Conservation (phyloP, 371 early-diverging fungal species). For the Syncephalastrum contaminatum region DNA sequence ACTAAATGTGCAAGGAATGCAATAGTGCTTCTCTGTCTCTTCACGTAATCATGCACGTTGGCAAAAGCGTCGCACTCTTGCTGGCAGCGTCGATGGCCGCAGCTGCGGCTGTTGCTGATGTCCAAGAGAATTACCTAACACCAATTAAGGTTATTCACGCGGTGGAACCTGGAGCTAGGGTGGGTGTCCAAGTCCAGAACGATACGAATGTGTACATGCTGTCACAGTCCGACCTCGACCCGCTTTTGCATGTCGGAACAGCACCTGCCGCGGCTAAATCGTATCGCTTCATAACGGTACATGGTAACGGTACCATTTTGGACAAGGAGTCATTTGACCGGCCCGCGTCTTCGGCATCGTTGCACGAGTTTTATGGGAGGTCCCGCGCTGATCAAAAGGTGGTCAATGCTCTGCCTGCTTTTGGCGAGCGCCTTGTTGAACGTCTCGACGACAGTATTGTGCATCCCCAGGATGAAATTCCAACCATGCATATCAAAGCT, state of each 20-base stretch:
- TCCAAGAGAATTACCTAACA: no score
- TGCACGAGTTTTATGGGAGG: slow-evolving; percentile 25
- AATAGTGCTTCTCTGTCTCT: no score
- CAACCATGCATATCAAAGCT: slow-evolving; percentile 28
- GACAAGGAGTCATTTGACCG: slow-evolving; percentile 27
- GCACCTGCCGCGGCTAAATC: slow-evolving; percentile 9
- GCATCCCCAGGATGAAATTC: slow-evolving; percentile 11
- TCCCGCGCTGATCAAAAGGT: background rate
- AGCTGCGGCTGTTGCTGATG: no score
- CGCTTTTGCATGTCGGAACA: slow-evolving; percentile 21
- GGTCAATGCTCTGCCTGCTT: background rate
- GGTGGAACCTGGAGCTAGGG: background rate
- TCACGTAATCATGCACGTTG: no score
- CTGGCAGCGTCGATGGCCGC: no score
- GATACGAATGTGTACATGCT: slow-evolving; percentile 9
- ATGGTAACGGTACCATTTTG: slow-evolving; percentile 2
- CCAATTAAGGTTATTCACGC: slow-evolving; percentile 6
- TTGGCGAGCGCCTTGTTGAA: background rate
- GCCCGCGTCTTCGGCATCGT: slow-evolving; percentile 1
- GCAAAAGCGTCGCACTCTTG: no score
- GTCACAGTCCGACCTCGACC: slow-evolving; percentile 12
- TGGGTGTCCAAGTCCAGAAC: slow-evolving; percentile 24
- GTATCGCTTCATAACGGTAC: slow-evolving; percentile 25
- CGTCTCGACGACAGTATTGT: slow-evolving; percentile 8
- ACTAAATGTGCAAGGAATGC: no score